These are phyloP conservation scores for Pichia sp. DNA, from an alignment of 1,139 yeast genomes.

Conservation along the genomic window DNA sequence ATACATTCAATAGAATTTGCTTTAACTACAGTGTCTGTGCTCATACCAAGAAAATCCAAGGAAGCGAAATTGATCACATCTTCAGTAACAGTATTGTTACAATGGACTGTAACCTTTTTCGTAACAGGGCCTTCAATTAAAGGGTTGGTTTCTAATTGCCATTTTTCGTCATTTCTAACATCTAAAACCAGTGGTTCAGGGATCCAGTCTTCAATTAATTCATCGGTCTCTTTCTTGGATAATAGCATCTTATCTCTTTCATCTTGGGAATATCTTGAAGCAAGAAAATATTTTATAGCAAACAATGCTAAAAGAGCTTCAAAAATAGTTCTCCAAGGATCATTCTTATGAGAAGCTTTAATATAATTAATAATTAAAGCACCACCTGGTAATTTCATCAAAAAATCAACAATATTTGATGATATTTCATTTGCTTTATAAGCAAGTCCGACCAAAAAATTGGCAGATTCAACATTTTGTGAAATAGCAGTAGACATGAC, in stretches of 20 bases:
- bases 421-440: slow-evolving; percentile 23
- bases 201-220: slow-evolving; percentile 81
- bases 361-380: slow-evolving; percentile 68
- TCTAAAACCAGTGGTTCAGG: slow-evolving; percentile 76
- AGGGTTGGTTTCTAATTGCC: slow-evolving; percentile 64
- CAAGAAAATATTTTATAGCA: slow-evolving; percentile 78
- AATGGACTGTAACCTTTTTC: slow-evolving; percentile 26
- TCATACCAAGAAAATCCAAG: slow-evolving; percentile 56
- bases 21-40: slow-evolving; percentile 41
- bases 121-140: slow-evolving; percentile 53
- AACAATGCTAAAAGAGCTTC: slow-evolving; percentile 76
- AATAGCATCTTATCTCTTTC: slow-evolving; percentile 66
- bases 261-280: slow-evolving; percentile 75
- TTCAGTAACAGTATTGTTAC: slow-evolving; percentile 10
- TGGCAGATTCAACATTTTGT: slow-evolving; percentile 19
- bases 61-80: slow-evolving; percentile 58
- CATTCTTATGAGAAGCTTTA: slow-evolving; percentile 85
- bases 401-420: slow-evolving; percentile 17
- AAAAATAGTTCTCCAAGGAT: slow-evolving; percentile 82
- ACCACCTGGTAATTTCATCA: slow-evolving; percentile 67
- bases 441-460: slow-evolving; percentile 24
- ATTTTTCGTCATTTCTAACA: slow-evolving; percentile 44
- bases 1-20: slow-evolving; percentile 57
- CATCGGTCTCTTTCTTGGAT: slow-evolving; percentile 67
- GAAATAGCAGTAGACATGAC: background rate